Conservation (phyloP, 345 rosid species). For the Conringia planisiliqua region DNA sequence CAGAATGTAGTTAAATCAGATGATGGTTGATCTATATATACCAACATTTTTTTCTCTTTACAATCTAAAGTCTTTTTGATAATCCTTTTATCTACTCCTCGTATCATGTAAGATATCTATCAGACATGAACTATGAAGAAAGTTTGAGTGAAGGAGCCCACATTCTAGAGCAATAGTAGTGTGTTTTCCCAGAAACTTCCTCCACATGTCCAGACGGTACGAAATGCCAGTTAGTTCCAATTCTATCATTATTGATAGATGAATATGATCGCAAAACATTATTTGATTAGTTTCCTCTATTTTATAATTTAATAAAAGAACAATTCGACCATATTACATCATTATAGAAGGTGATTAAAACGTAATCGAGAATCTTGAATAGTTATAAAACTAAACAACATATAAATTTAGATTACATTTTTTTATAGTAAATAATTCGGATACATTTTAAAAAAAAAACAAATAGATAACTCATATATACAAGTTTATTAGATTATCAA, state of each 20-base stretch:
- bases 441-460: too few species aligned
- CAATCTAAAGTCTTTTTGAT: too few species aligned
- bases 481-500: too few species aligned
- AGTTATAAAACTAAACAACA: not conserved
- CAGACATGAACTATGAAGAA: too few species aligned
- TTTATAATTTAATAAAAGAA: not conserved
- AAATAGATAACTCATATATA: not conserved
- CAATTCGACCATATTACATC: not conserved
- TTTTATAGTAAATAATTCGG: too few species aligned
- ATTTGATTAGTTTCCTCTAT: not conserved
- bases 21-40: too few species aligned
- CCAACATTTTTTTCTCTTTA: too few species aligned
- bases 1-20: too few species aligned
- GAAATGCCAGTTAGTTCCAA: slow-evolving; percentile 16
- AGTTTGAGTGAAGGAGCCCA: not conserved
- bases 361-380: not conserved
- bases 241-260: slow-evolving; percentile 14
- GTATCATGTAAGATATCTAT: too few species aligned
- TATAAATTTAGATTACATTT: too few species aligned
- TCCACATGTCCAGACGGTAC: slow-evolving; percentile 18
- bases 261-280: not conserved
- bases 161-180: slow-evolving; percentile 12
- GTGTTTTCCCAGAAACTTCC: slow-evolving; percentile 25
- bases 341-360: not conserved
- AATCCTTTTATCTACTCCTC: too few species aligned